Conservation (phyloP, 2,329 filamentous ascomycete species). For the Aspergillus ibericus region DNA sequence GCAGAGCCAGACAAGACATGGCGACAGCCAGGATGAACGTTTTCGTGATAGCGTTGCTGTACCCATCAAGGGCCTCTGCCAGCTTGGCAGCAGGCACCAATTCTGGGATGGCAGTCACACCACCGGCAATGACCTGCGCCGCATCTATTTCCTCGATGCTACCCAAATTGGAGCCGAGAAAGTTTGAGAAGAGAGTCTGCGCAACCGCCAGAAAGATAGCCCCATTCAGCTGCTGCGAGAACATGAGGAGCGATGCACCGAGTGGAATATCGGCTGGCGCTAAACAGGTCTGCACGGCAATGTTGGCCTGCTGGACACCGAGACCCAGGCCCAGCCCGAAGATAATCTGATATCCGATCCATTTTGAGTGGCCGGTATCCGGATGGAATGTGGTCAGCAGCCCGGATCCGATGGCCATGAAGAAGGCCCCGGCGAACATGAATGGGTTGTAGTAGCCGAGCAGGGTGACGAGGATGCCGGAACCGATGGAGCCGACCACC, state of each 20-base stretch:
- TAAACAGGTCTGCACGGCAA: constrained; percentile 38
- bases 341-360: constrained; percentile 43
- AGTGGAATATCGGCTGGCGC: constrained; percentile 33
- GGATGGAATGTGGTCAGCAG: constrained; percentile 37
- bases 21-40: not conserved
- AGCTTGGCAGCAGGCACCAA: not conserved
- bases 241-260: constrained; percentile 36
- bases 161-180: not conserved
- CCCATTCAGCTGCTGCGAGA: constrained; percentile 38
- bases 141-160: not conserved
- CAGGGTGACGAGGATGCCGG: constrained; percentile 30
- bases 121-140: not conserved
- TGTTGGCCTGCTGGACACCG: constrained; percentile 36
- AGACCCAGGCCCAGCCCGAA: constrained; percentile 38
- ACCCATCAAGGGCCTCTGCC: not conserved
- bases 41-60: not conserved
- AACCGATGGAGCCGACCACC: constrained; percentile 30
- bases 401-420: constrained; percentile 36
- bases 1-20: not conserved
- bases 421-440: constrained; percentile 30
- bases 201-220: constrained; percentile 34
- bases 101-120: not conserved
- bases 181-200: constrained; percentile 15
- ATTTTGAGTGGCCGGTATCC: constrained; percentile 30
- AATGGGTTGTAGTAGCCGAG: constrained; percentile 42